Base-by-base conservation (phyloP, 169 alveolate species). In the Eimeria maxima region DNA sequence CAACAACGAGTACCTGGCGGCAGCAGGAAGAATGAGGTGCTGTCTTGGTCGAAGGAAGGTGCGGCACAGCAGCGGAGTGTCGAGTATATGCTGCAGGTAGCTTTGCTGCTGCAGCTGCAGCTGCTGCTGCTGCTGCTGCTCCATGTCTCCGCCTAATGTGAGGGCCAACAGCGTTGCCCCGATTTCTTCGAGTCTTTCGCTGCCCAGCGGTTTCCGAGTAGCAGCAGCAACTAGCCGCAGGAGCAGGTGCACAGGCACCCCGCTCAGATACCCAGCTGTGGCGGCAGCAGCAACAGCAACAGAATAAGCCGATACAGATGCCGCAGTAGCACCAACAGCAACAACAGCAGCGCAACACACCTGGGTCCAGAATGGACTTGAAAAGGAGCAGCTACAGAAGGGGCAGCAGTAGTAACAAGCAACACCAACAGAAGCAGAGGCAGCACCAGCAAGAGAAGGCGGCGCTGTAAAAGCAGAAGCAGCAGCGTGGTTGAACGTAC, bases 21-120 rank as follows among this genome's bases (percentile, higher is more conserved):
- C 90, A 80, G 90, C 90, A 80, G 90, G 90, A n/a, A 80, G 90
- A 47, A 80, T 80, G 44, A 80, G 90, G 69, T 80, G 90, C 29
- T 50, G 45, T 16, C 90, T 55, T 11, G 90, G 90, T n/a, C 90
- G 6, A 24, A 80, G 53, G 90, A 80, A 80, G 18, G 90, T 80
- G 65, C 90, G 90, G 47, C 90, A 47, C 18, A 80, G 90, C 6
- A 80, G 71, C 8, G 90, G 90, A 24, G 71, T 80, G 45, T 80
- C 90, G 20, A 80, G 69, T 4, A 80, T 80, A 24, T 80, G 90
- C 90, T 80, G 90, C 50, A 76, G 47, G 18, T 76, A 76, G 87
- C 87, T 20, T 24, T 80, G 90, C 71, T 47, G 90, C 65, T 44
- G 69, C 71, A 22, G 65, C 71, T 80, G 90, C 88, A 38, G 88